Conservation (phyloP, 192 early-diverging fungal genomes). For the Blastocladiella britannica region DNA sequence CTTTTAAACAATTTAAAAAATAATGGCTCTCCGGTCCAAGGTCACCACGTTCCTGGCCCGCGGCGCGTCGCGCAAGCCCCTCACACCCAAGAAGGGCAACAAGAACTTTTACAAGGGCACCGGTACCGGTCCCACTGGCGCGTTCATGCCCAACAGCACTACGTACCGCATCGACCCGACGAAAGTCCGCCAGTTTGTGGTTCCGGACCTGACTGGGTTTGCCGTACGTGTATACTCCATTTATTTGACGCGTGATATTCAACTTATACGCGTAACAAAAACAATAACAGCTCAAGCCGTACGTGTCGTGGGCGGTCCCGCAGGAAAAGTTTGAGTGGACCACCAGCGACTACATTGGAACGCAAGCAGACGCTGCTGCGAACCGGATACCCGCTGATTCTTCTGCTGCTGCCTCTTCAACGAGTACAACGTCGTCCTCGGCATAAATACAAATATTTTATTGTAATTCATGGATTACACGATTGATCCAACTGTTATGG, state of each 20-base stretch:
- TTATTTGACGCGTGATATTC: background rate
- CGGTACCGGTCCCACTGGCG: slow-evolving; percentile 2
- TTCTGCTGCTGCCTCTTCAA: no score
- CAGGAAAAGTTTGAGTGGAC: no score
- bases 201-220: slow-evolving; percentile 5
- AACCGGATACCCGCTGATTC: no score
- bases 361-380: no score
- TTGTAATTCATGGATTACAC: no score
- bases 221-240: background rate
- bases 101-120: slow-evolving; percentile 38
- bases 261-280: background rate
- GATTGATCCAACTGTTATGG: no score
- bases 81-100: slow-evolving; percentile 28
- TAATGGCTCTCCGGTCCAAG: background rate
- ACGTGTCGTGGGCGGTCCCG: slow-evolving; percentile 1
- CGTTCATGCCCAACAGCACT: background rate
- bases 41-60: slow-evolving; percentile 8
- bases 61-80: slow-evolving; percentile 12
- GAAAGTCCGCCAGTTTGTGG: slow-evolving; percentile 8
- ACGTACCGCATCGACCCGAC: slow-evolving; percentile 5
- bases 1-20: no score
- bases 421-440: no score
- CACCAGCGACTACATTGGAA: no score
- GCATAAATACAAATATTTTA: no score
- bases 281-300: slow-evolving; percentile 4